phyloP scores from a whole-genome alignment of 2,329 filamentous ascomycete species.

The Ophiobolus disseminans region DNA sequence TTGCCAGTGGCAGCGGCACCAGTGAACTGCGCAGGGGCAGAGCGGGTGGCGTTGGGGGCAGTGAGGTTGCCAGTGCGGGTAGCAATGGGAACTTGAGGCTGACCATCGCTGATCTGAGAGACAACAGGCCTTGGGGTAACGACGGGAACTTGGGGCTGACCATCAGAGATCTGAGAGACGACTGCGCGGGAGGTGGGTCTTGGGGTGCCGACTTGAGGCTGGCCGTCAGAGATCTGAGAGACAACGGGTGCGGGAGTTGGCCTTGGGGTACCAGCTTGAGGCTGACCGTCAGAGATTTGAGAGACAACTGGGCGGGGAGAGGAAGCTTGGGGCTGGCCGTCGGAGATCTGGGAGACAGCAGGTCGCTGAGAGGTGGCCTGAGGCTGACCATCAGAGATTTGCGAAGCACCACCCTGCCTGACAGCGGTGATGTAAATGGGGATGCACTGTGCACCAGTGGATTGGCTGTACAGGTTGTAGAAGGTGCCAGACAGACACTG shows the following conservation, averaged over 20 bases:
- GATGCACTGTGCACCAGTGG: conserved; percentile 73
- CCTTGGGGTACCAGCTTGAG: conserved; percentile 20
- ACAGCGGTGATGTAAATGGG: conserved; percentile 41
- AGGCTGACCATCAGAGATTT: conserved; percentile 19
- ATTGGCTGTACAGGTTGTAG: conserved; percentile 81
- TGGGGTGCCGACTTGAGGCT: conserved; percentile 27
- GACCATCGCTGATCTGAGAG: conserved; percentile 36
- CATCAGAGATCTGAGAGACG: conserved; percentile 40
- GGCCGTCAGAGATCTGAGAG: conserved; percentile 16
- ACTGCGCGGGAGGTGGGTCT: conserved; percentile 8
- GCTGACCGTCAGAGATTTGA: conserved; percentile 34
- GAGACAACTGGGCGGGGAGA: conserved; percentile 17
- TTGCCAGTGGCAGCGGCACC: conserved; percentile 36
- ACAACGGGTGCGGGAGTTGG: conserved; percentile 7
- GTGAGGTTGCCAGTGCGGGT: conserved; percentile 13
- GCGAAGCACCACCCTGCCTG: conserved; percentile 7
- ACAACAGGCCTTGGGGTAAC: conserved; percentile 19
- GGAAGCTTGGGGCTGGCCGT: conserved; percentile 38
- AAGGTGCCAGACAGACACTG: conserved; percentile 77
- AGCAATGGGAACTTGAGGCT: conserved; percentile 25
- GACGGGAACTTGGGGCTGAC: conserved; percentile 32
- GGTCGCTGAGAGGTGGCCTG: conserved; percentile 10
- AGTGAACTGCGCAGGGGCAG: conserved; percentile 33
- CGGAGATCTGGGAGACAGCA: conserved; percentile 36
- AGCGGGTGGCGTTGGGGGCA: conserved; percentile 15